Percentiles rank a stretch among this genome's conserved stretches.
phyloP scores from a whole-genome alignment of 2,329 filamentous ascomycete species.

The Neocatenulostroma microsporum region DNA sequence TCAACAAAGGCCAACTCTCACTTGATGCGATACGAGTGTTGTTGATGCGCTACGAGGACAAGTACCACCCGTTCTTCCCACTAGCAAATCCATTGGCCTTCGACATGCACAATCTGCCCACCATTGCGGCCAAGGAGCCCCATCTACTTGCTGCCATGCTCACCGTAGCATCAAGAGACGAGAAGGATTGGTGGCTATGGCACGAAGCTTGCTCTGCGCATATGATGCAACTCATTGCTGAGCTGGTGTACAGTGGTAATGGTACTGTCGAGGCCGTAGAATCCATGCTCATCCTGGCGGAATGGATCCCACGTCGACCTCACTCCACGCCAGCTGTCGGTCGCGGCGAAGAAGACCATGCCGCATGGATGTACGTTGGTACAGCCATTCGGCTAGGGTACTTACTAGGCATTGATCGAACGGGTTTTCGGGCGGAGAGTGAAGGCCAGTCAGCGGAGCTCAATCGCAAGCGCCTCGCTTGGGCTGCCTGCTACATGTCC shows the following conservation, averaged over 20 bases:
- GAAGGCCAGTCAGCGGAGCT: conserved; percentile 23
- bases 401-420: conserved; percentile 28
- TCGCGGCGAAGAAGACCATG: conserved; percentile 27
- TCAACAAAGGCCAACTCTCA: conserved; percentile 22
- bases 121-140: conserved; percentile 23
- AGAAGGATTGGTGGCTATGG: conserved; percentile 26
- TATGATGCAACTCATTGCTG: conserved; percentile 28
- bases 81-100: conserved; percentile 24
- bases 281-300: conserved; percentile 27
- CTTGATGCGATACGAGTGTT: conserved; percentile 24
- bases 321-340: conserved; percentile 23
- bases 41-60: conserved; percentile 24
- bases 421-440: conserved; percentile 24
- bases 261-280: conserved; percentile 28
- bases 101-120: conserved; percentile 21
- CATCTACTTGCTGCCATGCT: conserved; percentile 27
- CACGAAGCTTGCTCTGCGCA: conserved; percentile 27
- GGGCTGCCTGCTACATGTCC: conserved; percentile 29
- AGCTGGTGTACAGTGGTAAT: conserved; percentile 25
- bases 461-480: conserved; percentile 26
- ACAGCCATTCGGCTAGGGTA: conserved; percentile 29
- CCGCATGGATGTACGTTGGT: conserved; percentile 30
- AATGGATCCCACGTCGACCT: conserved; percentile 27
- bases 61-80: conserved; percentile 29
- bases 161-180: conserved; percentile 29